Base-by-base conservation (phyloP, 2,329 filamentous ascomycete species). In the Neopestalotiopsis clavispora region DNA sequence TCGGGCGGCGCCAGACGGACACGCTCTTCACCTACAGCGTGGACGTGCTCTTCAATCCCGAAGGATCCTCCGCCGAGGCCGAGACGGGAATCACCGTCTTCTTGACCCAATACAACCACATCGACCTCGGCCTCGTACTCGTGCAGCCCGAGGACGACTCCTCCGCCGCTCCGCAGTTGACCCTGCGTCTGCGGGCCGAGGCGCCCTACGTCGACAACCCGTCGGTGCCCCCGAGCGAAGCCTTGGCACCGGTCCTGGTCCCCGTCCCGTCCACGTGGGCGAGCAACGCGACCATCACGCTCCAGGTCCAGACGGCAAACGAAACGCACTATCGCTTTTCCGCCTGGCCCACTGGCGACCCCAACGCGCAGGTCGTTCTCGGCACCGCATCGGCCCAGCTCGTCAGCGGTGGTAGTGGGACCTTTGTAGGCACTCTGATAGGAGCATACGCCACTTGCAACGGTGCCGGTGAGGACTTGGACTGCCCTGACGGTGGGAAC, bases 371-470 rank as follows among this genome's bases (percentile, higher is more conserved):
- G 58, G 52, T 79, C 1, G 52, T 72, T 9, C 30, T 79, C 6
- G 77, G 75, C 12, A 73, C 70, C 4, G 78, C 75, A 6, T 76
- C 75, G 0, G 78, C 75, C 1, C 72, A 68, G 40, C 68, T 80
- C 6, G 68, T 81, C 56, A 80, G 78, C 56, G 78, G 78, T 13
- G 78, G 76, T 0, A 73, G 72, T 3, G 80, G 80, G 1, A 75
- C 74, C 6, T 81, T 79, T 67, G 75, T 77, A 0, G 79, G 79
- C 0, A 78, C 74, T 20, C 69, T 81, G 13, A 63, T 81, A 0
- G 80, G 80, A 1, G 74, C 73, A 2, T 81, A 80, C 66, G 79
- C 78, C 12, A 81, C 79, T 7, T 80, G 79, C 66, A 81, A 81
- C 60, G 80, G 79, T 1, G 76, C 73, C 2, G 78, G 77, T 0